phyloP scores from a whole-genome alignment of 2,329 filamentous ascomycete species.

The Davidsoniella virescens region DNA sequence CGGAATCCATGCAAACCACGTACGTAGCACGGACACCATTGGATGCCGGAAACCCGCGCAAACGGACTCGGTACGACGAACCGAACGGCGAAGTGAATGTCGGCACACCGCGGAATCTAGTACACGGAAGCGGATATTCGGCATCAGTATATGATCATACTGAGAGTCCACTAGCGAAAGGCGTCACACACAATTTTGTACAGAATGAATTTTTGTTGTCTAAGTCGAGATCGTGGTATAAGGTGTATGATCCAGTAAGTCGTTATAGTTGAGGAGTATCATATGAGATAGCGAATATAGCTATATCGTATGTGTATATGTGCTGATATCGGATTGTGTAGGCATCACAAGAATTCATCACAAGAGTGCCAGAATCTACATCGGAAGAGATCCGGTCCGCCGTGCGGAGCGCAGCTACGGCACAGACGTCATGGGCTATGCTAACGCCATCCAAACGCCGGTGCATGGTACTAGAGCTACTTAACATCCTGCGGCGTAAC shows the following conservation, averaged over 20 bases:
- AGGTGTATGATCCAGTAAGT: conserved; percentile 15
- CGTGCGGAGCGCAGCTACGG: conserved; percentile 11
- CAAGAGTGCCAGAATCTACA: conserved; percentile 17
- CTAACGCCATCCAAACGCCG: conserved; percentile 4
- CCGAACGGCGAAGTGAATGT: no score
- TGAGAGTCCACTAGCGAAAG: conserved; percentile 1
- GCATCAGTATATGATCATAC: background rate
- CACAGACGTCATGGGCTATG: conserved; percentile 11
- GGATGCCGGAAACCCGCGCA: conserved; percentile 1
- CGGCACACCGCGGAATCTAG: no score
- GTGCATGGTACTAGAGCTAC: conserved; percentile 2
- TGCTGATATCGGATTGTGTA: background rate
- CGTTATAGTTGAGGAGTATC: background rate
- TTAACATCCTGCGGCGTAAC: conserved; percentile 6
- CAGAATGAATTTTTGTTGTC: conserved; percentile 14
- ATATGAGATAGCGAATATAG: no score
- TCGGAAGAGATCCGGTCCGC: conserved; percentile 13
- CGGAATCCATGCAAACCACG: no score
- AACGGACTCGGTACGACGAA: conserved; percentile 3
- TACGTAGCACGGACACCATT: background rate
- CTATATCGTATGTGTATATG: no score
- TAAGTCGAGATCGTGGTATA: conserved; percentile 14
- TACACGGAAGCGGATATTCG: background rate
- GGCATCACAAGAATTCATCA: conserved; percentile 14
- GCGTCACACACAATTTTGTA: conserved; percentile 14